Conservation (phyloP, 2,329 filamentous ascomycete genomes). For the Ascocoryne sarcoides region DNA sequence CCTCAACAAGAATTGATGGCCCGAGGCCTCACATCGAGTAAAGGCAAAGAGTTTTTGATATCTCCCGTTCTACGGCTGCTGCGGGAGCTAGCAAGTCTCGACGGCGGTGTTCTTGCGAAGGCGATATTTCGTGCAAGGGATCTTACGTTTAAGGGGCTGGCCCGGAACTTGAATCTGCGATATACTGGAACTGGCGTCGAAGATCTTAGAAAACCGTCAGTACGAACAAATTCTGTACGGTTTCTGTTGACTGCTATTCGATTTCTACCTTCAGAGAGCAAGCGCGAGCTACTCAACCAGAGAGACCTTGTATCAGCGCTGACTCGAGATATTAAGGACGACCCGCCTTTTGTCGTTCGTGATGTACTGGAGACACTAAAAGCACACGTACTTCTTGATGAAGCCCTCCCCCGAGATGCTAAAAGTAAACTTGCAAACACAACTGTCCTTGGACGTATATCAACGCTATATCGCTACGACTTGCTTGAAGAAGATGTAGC, state of each 20-base stretch:
- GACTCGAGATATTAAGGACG: conserved; percentile 68
- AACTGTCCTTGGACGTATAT: conserved; percentile 62
- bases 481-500: conserved; percentile 37
- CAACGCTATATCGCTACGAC: conserved; percentile 59
- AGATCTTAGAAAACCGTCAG: conserved; percentile 62
- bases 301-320: conserved; percentile 59
- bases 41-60: conserved; percentile 78
- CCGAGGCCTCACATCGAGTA: conserved; percentile 68
- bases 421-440: conserved; percentile 73
- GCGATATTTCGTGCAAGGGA: conserved; percentile 70
- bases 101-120: conserved; percentile 73
- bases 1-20: conserved; percentile 74
- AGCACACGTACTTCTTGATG: conserved; percentile 64
- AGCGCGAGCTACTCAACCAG: conserved; percentile 74
- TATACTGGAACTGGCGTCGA: conserved; percentile 50
- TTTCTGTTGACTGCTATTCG: conserved; percentile 74
- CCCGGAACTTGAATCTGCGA: conserved; percentile 70
- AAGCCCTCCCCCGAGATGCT: conserved; percentile 59
- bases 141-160: conserved; percentile 70
- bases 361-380: conserved; percentile 68
- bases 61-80: conserved; percentile 80
- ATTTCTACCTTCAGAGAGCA: conserved; percentile 67
- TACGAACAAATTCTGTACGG: conserved; percentile 73
- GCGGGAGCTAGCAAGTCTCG: conserved; percentile 75
- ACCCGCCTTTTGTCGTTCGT: conserved; percentile 64